These are phyloP conservation scores for Podospora comata DNA, from an alignment of 495 filamentous ascomycete genomes.

Conservation along the genomic window DNA sequence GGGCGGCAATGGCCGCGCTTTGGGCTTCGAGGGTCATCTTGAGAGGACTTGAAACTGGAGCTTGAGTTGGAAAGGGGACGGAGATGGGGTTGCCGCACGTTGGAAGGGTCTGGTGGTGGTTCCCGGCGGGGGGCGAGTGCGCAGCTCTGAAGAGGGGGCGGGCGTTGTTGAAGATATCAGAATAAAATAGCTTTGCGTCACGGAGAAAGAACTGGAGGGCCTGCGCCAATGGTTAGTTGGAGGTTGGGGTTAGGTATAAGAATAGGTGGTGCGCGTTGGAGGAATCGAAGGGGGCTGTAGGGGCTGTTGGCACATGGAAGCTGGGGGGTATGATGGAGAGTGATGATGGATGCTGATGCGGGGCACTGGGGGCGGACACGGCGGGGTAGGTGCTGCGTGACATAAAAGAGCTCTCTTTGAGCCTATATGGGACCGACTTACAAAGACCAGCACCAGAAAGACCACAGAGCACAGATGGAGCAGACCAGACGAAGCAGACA, in stretches of 20 bases:
- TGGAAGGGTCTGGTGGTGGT: constrained; percentile 29
- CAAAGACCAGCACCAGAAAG: constrained; percentile 44
- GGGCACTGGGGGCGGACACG: neutral
- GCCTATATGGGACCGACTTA: constrained; percentile 32
- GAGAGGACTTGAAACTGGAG: constrained; percentile 46
- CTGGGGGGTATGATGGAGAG: neutral
- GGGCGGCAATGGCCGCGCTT: constrained; percentile 71
- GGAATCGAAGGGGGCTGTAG: neutral
- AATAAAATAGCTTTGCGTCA: constrained; percentile 35
- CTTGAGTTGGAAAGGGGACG: constrained; percentile 48
- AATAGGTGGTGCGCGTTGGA: neutral
- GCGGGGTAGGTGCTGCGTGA: constrained; percentile 3
- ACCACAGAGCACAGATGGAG: constrained; percentile 42
- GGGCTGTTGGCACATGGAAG: neutral
- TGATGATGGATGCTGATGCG: neutral
- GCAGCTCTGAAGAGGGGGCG: constrained; percentile 34
- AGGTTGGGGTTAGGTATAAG: neutral
- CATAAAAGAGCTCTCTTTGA: neutral
- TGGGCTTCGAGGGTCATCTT: constrained; percentile 64
- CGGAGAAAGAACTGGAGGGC: constrained; percentile 32
- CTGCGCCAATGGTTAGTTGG: constrained; percentile 17
- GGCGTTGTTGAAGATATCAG: constrained; percentile 33
- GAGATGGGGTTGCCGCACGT: constrained; percentile 48
- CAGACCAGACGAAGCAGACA: constrained; percentile 15
- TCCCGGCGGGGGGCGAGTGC: constrained; percentile 43